Conservation (phyloP, 768 basidiomycete genomes). For the Exidia glandulosa region DNA sequence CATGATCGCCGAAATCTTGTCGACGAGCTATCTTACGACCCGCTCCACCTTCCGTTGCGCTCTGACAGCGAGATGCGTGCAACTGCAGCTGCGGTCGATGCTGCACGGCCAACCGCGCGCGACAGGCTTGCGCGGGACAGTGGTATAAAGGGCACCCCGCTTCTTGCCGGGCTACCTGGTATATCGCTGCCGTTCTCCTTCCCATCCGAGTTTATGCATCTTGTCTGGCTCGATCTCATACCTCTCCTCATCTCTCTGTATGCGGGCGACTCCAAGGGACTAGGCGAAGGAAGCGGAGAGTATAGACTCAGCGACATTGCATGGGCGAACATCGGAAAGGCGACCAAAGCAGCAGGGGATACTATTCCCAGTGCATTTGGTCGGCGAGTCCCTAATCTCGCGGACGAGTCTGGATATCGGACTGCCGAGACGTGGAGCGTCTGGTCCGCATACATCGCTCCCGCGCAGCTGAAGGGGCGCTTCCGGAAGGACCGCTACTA, state of each 20-base stretch:
- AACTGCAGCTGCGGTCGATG: constrained; percentile 15
- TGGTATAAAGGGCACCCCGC: constrained; percentile 25
- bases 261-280: constrained; percentile 30
- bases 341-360: constrained; percentile 12
- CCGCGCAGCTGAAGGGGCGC: constrained; percentile 7
- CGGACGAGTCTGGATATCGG: constrained; percentile 8
- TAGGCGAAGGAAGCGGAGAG: constrained; percentile 19
- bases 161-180: constrained; percentile 17
- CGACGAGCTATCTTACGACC: neutral
- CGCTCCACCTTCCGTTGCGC: constrained; percentile 24
- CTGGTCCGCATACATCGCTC: constrained; percentile 14
- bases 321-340: constrained; percentile 31
- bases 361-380: constrained; percentile 19
- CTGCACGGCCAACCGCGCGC: constrained; percentile 11
- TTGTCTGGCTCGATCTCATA: constrained; percentile 34
- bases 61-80: constrained; percentile 19
- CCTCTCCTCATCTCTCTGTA: constrained; percentile 29
- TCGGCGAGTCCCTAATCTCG: constrained; percentile 15
- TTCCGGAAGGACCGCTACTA: constrained; percentile 19
- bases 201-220: constrained; percentile 43
- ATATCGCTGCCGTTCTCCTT: neutral
- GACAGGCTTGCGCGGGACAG: constrained; percentile 17
- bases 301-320: constrained; percentile 19
- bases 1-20: neutral
- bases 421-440: constrained; percentile 13